phyloP scores from a whole-genome alignment of 208 protist genomes.

The Trypanosoma mega region DNA sequence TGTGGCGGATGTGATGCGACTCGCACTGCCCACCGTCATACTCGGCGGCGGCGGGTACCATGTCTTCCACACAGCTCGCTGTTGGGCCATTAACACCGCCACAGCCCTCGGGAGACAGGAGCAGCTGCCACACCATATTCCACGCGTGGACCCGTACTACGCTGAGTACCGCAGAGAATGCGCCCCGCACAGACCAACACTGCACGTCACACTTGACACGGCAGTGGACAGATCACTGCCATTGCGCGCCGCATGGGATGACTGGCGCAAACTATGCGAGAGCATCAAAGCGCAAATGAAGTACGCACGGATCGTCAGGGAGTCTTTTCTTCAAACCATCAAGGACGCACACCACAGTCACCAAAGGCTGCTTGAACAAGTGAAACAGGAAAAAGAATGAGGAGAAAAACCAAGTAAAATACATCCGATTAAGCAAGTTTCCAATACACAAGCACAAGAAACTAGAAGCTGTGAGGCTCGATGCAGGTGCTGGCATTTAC shows the following conservation, averaged over 20 bases:
- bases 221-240: constrained; percentile 64
- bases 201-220: constrained; percentile 71
- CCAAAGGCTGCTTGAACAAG: no score
- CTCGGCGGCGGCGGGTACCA: constrained; percentile 99
- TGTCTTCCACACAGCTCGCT: constrained; percentile 97
- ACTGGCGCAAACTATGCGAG: constrained; percentile 67
- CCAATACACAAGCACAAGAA: no score
- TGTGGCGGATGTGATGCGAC: constrained; percentile 93
- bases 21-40: constrained; percentile 94
- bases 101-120: constrained; percentile 62
- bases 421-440: no score
- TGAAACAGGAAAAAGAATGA: no score
- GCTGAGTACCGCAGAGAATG: constrained; percentile 64
- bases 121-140: constrained; percentile 69
- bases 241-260: constrained; percentile 41
- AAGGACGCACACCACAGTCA: constrained; percentile 6
- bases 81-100: constrained; percentile 98
- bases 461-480: no score
- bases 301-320: constrained; percentile 42
- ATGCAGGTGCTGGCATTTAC: not conserved
- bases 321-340: constrained; percentile 55
- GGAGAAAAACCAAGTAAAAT: no score
- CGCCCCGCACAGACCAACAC: constrained; percentile 53
- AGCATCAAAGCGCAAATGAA: constrained; percentile 66
- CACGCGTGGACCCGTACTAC: constrained; percentile 73